These are phyloP conservation scores for Pseudogymnoascus sp. DNA, from an alignment of 2,329 filamentous ascomycete genomes.

Conservation along the genomic window DNA sequence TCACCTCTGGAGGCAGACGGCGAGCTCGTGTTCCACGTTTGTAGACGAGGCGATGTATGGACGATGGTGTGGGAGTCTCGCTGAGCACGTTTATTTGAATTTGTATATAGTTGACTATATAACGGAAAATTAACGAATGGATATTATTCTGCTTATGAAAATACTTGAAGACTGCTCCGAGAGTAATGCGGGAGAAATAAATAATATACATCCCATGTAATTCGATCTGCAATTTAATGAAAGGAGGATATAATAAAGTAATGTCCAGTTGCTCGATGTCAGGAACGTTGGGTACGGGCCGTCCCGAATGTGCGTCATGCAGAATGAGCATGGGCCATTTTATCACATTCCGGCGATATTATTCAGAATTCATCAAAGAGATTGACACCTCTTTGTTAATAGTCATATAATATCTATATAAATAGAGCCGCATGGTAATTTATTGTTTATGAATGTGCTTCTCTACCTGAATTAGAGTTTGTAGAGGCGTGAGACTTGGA, in stretches of 20 bases:
- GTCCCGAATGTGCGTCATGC: background rate
- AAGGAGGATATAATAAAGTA: background rate
- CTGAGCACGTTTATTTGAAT: background rate
- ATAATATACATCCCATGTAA: background rate
- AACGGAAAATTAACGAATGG: background rate
- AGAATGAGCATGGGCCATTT: background rate
- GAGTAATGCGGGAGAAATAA: background rate
- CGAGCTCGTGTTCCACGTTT: background rate
- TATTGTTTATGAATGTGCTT: background rate
- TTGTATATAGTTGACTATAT: background rate
- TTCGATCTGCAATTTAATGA: background rate
- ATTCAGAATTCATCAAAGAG: background rate
- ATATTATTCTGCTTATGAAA: background rate
- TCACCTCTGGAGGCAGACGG: background rate
- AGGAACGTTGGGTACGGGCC: background rate
- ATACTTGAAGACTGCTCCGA: background rate
- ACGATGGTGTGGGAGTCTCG: background rate
- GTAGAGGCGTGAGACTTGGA: background rate
- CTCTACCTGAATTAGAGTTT: background rate
- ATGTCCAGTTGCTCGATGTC: background rate
- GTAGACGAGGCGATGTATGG: background rate
- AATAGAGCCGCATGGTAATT: background rate
- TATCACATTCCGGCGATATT: background rate
- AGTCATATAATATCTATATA: background rate
- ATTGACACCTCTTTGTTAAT: background rate